Conservation (phyloP, 2,329 filamentous ascomycete genomes). For the Orbilia quercus region DNA sequence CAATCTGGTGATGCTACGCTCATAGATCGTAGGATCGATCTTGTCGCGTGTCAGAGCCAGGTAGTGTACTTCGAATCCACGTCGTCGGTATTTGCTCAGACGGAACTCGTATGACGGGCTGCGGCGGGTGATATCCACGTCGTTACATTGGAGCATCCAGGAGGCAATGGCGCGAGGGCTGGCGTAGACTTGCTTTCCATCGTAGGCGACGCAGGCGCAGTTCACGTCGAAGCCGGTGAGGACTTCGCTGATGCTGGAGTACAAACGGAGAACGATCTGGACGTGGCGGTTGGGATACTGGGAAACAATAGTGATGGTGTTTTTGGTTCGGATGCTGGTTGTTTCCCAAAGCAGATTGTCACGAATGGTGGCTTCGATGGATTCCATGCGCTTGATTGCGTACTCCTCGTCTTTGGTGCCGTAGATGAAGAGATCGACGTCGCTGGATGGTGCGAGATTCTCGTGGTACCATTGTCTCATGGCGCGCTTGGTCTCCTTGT, state of each 20-base stretch:
- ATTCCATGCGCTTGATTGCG: slow-evolving; percentile 83
- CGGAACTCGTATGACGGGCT: slow-evolving; percentile 90
- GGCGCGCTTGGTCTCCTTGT: slow-evolving; percentile 72
- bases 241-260: slow-evolving; percentile 85
- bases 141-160: slow-evolving; percentile 84
- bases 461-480: slow-evolving; percentile 82
- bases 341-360: slow-evolving; percentile 85
- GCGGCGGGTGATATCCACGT: slow-evolving; percentile 79
- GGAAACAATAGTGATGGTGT: slow-evolving; percentile 85
- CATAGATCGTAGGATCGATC: slow-evolving; percentile 86
- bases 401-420: slow-evolving; percentile 77
- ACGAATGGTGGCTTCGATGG: slow-evolving; percentile 79
- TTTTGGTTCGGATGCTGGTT: slow-evolving; percentile 84
- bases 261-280: slow-evolving; percentile 83
- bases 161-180: slow-evolving; percentile 80
- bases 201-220: slow-evolving; percentile 80
- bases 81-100: slow-evolving; percentile 83
- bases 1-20: slow-evolving; percentile 80
- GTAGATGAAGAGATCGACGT: slow-evolving; percentile 88
- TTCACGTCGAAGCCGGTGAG: slow-evolving; percentile 90
- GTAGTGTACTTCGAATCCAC: slow-evolving; percentile 88
- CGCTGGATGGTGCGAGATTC: slow-evolving; percentile 81
- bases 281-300: slow-evolving; percentile 86
- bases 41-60: slow-evolving; percentile 77
- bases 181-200: slow-evolving; percentile 82